Percentiles rank a stretch among this genome's conserved stretches.
Conservation (phyloP, 768 basidiomycete genomes). For the Roridomyces roridus region DNA sequence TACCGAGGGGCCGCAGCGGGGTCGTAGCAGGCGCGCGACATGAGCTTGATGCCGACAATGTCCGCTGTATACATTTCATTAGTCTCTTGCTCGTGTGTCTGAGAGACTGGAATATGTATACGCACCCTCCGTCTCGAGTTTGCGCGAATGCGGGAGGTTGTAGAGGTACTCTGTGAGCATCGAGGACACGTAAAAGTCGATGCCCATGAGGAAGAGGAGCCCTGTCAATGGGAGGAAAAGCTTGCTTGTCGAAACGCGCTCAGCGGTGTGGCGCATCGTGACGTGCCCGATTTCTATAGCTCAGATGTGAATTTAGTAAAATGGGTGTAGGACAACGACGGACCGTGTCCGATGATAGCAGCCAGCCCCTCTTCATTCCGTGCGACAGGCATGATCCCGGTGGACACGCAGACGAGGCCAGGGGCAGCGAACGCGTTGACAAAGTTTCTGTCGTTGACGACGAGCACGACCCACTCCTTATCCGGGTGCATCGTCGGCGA, state of each 20-base stretch:
- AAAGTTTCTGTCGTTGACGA: constrained; percentile 16
- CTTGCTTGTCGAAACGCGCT: constrained; percentile 27
- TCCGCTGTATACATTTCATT: too few species aligned
- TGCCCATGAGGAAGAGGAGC: constrained; percentile 54
- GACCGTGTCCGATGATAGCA: constrained; percentile 24
- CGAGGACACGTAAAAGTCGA: constrained; percentile 60
- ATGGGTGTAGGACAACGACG: not conserved
- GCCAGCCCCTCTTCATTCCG: constrained; percentile 22
- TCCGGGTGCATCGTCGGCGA: constrained; percentile 4
- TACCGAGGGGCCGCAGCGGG: constrained; percentile 79
- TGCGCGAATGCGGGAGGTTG: constrained; percentile 84
- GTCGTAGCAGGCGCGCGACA: constrained; percentile 87
- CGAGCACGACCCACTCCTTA: constrained; percentile 23
- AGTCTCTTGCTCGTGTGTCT: not conserved
- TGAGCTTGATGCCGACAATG: constrained; percentile 80
- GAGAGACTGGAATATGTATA: not conserved
- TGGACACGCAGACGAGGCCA: constrained; percentile 21
- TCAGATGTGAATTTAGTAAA: not conserved
- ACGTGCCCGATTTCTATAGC: constrained; percentile 25
- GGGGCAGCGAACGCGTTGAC: constrained; percentile 25
- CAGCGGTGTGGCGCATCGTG: constrained; percentile 17
- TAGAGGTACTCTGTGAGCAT: constrained; percentile 57
- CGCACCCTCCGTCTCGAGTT: constrained; percentile 80
- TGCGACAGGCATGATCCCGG: constrained; percentile 23
- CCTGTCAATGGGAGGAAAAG: constrained; percentile 48